Conservation (phyloP, 106 monocot species). For the Chionographis japonica region DNA sequence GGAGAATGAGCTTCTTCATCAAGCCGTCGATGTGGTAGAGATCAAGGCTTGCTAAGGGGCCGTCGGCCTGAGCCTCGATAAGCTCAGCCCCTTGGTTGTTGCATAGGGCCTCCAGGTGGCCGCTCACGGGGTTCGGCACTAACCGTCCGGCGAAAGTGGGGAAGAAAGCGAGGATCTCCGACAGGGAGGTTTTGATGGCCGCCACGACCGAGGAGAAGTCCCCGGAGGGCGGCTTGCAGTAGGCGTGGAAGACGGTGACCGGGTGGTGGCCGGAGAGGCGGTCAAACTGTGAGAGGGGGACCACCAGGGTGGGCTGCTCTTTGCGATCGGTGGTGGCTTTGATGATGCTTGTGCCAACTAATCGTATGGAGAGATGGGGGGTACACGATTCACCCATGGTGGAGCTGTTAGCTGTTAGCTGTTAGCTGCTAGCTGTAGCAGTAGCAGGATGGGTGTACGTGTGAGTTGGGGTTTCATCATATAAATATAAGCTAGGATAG, state of each 20-base stretch:
- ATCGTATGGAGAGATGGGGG: not conserved
- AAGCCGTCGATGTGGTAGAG: conserved; percentile 8
- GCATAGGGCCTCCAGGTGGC: conserved; percentile 8
- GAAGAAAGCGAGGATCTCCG: conserved; percentile 23
- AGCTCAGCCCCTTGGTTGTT: conserved; percentile 36
- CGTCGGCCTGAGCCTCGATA: conserved; percentile 15
- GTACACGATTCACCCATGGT: not conserved
- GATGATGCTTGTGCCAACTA: conserved; percentile 8
- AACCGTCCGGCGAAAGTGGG: conserved; percentile 28
- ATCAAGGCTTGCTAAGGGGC: conserved; percentile 12
- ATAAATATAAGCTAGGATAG: too few species aligned
- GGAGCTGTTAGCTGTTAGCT: not conserved
- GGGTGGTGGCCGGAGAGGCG: conserved; percentile 15
- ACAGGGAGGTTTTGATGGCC: conserved; percentile 4
- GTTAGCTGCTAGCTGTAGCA: too few species aligned
- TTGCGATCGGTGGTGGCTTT: conserved; percentile 18
- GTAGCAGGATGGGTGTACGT: too few species aligned
- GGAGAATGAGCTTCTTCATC: not conserved
- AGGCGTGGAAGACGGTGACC: conserved; percentile 9
- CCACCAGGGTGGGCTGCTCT: not conserved
- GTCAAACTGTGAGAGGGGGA: conserved; percentile 22
- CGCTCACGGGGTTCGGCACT: not conserved
- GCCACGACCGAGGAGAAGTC: conserved; percentile 2
- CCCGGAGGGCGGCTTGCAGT: conserved; percentile 2
- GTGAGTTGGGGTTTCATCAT: too few species aligned